A percentile compares a stretch with the other conserved stretches of the same genome.
These are phyloP conservation scores for Penicillium hesseltinei DNA, from an alignment of 2,329 filamentous ascomycete genomes.

Conservation along the genomic window DNA sequence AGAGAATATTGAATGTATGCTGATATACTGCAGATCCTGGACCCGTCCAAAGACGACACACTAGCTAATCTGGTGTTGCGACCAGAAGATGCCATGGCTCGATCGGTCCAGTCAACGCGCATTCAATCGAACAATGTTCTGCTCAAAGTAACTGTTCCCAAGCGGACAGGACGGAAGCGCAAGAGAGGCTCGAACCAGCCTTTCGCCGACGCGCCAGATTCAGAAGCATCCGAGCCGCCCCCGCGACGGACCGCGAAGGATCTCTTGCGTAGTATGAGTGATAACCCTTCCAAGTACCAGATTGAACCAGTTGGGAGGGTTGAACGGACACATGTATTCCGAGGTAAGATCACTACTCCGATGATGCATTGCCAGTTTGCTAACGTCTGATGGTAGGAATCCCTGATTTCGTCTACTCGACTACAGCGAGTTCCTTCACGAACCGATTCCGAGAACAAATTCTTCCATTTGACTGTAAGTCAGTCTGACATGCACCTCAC, in stretches of 20 bases:
- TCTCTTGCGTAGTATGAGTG: constrained; percentile 56
- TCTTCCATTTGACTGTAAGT: constrained; percentile 67
- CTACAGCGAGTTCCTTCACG: constrained; percentile 66
- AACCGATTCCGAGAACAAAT: constrained; percentile 68
- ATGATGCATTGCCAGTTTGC: not conserved
- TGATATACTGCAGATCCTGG: constrained; percentile 43
- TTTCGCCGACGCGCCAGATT: constrained; percentile 52
- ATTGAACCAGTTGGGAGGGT: constrained; percentile 71
- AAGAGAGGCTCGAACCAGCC: constrained; percentile 73
- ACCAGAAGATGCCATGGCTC: constrained; percentile 74
- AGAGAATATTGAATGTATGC: not conserved
- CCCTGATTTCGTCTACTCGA: constrained; percentile 82
- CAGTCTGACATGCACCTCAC: not conserved
- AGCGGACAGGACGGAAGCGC: constrained; percentile 78
- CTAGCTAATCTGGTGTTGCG: constrained; percentile 70
- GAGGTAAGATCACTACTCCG: constrained; percentile 50
- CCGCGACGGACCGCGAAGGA: constrained; percentile 27
- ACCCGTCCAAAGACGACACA: constrained; percentile 46
- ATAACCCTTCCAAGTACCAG: constrained; percentile 66
- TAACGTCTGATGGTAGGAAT: constrained; percentile 50
- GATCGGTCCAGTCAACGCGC: constrained; percentile 74
- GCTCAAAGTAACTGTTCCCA: constrained; percentile 82
- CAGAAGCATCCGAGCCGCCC: constrained; percentile 15
- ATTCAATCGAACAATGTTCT: constrained; percentile 78
- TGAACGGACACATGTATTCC: constrained; percentile 80